A percentile compares a stretch with the other conserved stretches of the same genome.
Conservation (phyloP, 2,329 filamentous ascomycete genomes). For the Pseudocercospora fijiensis region DNA sequence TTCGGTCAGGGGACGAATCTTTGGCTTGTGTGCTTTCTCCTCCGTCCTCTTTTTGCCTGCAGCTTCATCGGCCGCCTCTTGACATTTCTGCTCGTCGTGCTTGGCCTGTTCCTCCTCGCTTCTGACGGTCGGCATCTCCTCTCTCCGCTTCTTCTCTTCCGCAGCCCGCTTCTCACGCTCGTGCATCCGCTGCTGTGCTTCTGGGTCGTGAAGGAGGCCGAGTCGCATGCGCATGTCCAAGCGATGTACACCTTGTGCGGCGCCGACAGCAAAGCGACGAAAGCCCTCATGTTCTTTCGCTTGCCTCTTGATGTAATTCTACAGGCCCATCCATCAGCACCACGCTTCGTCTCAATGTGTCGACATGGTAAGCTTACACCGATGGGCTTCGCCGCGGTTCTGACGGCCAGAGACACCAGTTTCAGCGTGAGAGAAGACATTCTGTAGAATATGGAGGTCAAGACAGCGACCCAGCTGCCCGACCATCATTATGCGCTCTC, state of each 20-base stretch:
- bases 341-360: conserved; percentile 7
- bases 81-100: conserved; percentile 51
- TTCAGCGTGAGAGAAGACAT: conserved; percentile 65
- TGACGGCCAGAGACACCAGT: conserved; percentile 62
- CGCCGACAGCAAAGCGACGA: conserved; percentile 58
- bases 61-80: conserved; percentile 36
- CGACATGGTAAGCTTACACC: conserved; percentile 54
- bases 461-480: conserved; percentile 5
- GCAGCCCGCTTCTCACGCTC: conserved; percentile 56
- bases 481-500: not conserved
- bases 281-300: conserved; percentile 68
- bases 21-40: conserved; percentile 41
- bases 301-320: conserved; percentile 68
- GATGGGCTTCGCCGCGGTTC: conserved; percentile 67
- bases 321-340: conserved; percentile 18
- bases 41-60: conserved; percentile 43
- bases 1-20: conserved; percentile 64
- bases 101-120: conserved; percentile 60
- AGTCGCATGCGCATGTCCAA: conserved; percentile 68
- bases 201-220: conserved; percentile 62
- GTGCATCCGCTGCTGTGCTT: conserved; percentile 54
- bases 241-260: conserved; percentile 64
- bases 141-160: conserved; percentile 53
- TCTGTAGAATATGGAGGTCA: conserved; percentile 12
- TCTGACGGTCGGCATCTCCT: conserved; percentile 59